phyloP scores from a whole-genome alignment of 805 yeast species.

The Hanseniaspora mollemarum region DNA sequence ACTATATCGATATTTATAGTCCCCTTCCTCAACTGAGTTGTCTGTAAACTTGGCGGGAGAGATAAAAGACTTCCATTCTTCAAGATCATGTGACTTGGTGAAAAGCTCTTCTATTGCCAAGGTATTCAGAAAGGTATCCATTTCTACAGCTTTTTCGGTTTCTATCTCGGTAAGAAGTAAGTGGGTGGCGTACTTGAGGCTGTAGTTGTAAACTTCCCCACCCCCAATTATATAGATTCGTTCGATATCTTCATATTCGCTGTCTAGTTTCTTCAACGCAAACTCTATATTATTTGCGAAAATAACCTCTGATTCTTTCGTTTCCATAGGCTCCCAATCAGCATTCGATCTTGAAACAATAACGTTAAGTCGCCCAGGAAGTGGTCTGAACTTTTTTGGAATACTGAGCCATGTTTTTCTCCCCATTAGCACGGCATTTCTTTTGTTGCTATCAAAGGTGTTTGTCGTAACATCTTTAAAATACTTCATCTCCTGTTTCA shows the following conservation, averaged over 20 bases:
- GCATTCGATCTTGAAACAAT: constrained; percentile 47
- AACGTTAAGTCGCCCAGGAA: constrained; percentile 62
- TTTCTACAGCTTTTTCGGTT: constrained; percentile 16
- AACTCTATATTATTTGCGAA: constrained; percentile 35
- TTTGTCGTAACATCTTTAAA: constrained; percentile 62
- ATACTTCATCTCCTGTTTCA: constrained; percentile 73
- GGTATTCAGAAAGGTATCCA: constrained; percentile 12
- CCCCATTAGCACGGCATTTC: constrained; percentile 88
- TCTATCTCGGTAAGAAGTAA: constrained; percentile 61
- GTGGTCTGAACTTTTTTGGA: constrained; percentile 72
- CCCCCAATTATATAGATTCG: constrained; percentile 84
- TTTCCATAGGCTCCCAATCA: constrained; percentile 14
- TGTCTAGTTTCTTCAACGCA: constrained; percentile 33
- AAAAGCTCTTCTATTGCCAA: background rate
- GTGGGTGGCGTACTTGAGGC: constrained; percentile 38
- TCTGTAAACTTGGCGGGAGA: background rate
- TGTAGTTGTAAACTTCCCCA: constrained; percentile 64
- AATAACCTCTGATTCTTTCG: constrained; percentile 21
- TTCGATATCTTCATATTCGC: constrained; percentile 32
- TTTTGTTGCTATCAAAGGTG: constrained; percentile 28
- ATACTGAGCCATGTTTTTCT: constrained; percentile 92
- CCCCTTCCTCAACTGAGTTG: background rate
- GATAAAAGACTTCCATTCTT: constrained; percentile 2
- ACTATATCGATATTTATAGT: background rate
- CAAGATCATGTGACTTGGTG: background rate